Conservation (phyloP, 2,329 filamentous ascomycete species). For the Drechslerella stenobrocha region DNA sequence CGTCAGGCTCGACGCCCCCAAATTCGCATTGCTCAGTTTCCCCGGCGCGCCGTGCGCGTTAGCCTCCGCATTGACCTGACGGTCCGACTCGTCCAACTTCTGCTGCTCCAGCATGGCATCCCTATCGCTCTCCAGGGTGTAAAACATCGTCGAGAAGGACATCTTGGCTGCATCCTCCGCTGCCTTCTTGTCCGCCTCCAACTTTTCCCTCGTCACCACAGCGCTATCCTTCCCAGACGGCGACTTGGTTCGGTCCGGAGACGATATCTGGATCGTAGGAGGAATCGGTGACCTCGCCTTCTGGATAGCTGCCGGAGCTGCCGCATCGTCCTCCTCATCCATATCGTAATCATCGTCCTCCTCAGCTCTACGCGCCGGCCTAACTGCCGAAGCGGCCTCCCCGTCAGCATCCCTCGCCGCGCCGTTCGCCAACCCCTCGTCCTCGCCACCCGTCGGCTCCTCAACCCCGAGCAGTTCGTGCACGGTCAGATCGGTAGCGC, state of each 20-base stretch:
- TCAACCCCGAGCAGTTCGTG: constrained; percentile 50
- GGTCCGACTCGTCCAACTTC: constrained; percentile 91
- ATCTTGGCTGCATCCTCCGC: constrained; percentile 86
- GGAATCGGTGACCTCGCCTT: constrained; percentile 61
- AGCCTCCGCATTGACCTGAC: constrained; percentile 86
- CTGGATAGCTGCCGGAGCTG: constrained; percentile 61
- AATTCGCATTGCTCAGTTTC: constrained; percentile 86
- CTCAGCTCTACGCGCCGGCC: constrained; percentile 63
- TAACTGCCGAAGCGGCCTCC: constrained; percentile 46
- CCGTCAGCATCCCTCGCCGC: constrained; percentile 46
- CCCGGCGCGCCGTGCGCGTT: constrained; percentile 61
- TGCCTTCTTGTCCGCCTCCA: constrained; percentile 88
- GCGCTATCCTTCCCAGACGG: constrained; percentile 65
- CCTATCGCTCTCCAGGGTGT: constrained; percentile 90
- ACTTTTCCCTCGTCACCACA: constrained; percentile 72
- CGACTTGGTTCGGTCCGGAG: constrained; percentile 64
- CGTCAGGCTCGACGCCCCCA: constrained; percentile 92
- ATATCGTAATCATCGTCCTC: constrained; percentile 72
- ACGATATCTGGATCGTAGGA: constrained; percentile 67
- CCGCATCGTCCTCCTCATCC: constrained; percentile 64
- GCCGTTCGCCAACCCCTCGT: constrained; percentile 41
- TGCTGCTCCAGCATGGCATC: constrained; percentile 98
- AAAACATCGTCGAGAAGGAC: constrained; percentile 91
- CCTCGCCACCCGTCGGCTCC: constrained; percentile 49
- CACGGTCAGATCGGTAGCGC: constrained; percentile 48